Base-by-base conservation (phyloP, 352 stramenopile genomes). In the Phytophthora lateralis region DNA sequence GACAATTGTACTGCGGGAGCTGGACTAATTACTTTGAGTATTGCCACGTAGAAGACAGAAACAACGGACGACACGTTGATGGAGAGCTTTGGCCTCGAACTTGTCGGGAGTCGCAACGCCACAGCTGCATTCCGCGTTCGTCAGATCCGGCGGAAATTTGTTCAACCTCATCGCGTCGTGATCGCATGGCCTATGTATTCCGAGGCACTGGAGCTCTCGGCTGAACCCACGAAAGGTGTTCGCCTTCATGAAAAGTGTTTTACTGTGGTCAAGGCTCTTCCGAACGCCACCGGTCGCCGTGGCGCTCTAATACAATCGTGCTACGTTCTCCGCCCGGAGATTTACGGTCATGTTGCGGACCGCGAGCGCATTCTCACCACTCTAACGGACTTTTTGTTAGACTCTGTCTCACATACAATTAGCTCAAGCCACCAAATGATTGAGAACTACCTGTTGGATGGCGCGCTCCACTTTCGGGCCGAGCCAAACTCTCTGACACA, bases 391-490 rank as follows among this genome's bases (percentile, higher is more conserved):
- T 90, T 90, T 66, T 71, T 90, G 50, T 69, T 89, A 38, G 74
- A 89, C 47, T 85, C 73, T 49, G 73, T 85, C 34, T 71, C 71
- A 9, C 62, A 76, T 59, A 84, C 69, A n/a, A 84, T 86, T 72
- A 80, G 73, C 60, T 76, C 73, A 39, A 90, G 77, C 39, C 77
- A 86, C 46, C 79, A 88, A 62, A 86, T 90, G 69, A 88, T 89
- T 57, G 79, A 90, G 63, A 90, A 90, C 52, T 68, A 80, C 26
- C 58, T 90, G 38, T 60, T 90, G 37, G 70, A 86, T 57, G 63
- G 66, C 30, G 75, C 64, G 18, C 62, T 78, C 11, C 50, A 55
- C 41, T 48, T 59, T 18, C 52, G 24, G 17, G 38, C 35, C 15
- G 52, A 64, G 11, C 34, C 62, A 51, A 71, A 51, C 10, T 41